Conservation (phyloP, 2,329 filamentous ascomycete species). For the Herpotrichia juniperi region DNA sequence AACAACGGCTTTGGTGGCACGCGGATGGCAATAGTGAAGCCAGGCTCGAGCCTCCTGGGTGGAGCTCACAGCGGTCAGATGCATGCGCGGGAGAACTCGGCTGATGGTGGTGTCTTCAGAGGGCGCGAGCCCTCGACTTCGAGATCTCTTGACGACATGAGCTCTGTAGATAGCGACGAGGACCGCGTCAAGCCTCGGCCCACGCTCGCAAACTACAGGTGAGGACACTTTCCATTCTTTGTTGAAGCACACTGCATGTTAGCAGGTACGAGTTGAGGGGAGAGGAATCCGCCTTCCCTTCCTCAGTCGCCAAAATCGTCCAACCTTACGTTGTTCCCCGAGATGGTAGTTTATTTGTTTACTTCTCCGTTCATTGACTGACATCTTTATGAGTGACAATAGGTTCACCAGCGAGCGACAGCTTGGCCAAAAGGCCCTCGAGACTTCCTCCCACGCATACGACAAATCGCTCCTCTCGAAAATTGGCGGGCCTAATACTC, state of each 20-base stretch:
- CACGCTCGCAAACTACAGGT: constrained; percentile 52
- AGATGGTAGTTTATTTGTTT: too few species aligned
- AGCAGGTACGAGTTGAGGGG: not conserved
- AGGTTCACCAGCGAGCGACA: constrained; percentile 66
- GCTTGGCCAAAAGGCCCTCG: constrained; percentile 62
- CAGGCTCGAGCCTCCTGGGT: constrained; percentile 54
- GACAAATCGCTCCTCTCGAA: constrained; percentile 67
- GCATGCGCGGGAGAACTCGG: constrained; percentile 31
- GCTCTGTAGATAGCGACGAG: constrained; percentile 44
- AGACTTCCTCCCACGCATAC: constrained; percentile 66
- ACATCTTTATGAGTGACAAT: constrained; percentile 21
- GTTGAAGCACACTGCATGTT: not conserved
- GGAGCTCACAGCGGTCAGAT: constrained; percentile 26
- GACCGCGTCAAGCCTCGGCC: constrained; percentile 40
- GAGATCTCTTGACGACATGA: constrained; percentile 44
- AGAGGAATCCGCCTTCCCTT: not conserved
- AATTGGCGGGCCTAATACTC: constrained; percentile 65
- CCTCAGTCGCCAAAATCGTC: not conserved
- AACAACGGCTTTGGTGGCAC: constrained; percentile 55
- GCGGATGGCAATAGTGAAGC: constrained; percentile 52
- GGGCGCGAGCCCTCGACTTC: constrained; percentile 49
- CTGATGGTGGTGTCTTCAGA: constrained; percentile 36
- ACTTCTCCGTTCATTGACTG: constrained; percentile 11
- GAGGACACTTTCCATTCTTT: constrained; percentile 14
- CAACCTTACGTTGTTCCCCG: not conserved